Percentiles rank a stretch among this genome's conserved stretches.
Evolutionary conservation across 2,329 filamentous ascomycete genomes (phyloP).

Genomic region (Hirsutella rhossiliensis): DNA sequence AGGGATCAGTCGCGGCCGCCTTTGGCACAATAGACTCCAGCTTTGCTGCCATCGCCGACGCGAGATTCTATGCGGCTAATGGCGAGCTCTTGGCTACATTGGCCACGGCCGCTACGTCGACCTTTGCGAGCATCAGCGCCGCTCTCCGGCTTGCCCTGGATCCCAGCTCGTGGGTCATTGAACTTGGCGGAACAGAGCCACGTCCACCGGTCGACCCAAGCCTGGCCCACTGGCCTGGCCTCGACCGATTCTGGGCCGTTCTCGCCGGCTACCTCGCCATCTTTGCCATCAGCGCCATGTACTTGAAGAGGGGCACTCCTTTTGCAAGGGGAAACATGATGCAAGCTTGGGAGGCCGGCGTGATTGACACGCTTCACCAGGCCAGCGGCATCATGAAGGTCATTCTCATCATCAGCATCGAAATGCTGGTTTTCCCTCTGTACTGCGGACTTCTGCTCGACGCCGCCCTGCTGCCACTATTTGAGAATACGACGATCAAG

Average conservation of each 20-base stretch:
- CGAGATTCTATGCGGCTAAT: slow-evolving; percentile 20
- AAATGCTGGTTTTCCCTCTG: slow-evolving; percentile 94
- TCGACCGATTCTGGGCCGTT: slow-evolving; percentile 60
- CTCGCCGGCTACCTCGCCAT: slow-evolving; percentile 71
- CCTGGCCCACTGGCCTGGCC: slow-evolving; percentile 54
- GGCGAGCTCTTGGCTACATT: slow-evolving; percentile 4
- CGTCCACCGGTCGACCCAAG: slow-evolving; percentile 35
- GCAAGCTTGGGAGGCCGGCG: slow-evolving; percentile 58
- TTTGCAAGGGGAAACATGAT: slow-evolving; percentile 46
- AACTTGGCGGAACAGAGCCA: slow-evolving; percentile 32
- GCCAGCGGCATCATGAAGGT: slow-evolving; percentile 96
- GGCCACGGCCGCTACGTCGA: slow-evolving; percentile 1
- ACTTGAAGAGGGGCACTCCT: slow-evolving; percentile 61
- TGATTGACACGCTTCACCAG: slow-evolving; percentile 79
- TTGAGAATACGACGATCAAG: slow-evolving; percentile 65
- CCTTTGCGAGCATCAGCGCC: slow-evolving; percentile 9
- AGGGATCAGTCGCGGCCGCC: slow-evolving; percentile 34
- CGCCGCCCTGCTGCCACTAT: slow-evolving; percentile 76
- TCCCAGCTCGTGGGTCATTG: slow-evolving; percentile 47
- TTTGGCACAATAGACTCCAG: slow-evolving; percentile 25
- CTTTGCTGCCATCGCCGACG: slow-evolving; percentile 31
- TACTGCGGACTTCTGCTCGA: slow-evolving; percentile 92
- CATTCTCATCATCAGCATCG: slow-evolving; percentile 94
- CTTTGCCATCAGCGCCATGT: slow-evolving; percentile 62
- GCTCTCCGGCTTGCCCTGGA: slow-evolving; percentile 21